phyloP scores from a whole-genome alignment of 2,329 filamentous ascomycete species.

The Sarocladiaceae sp. region DNA sequence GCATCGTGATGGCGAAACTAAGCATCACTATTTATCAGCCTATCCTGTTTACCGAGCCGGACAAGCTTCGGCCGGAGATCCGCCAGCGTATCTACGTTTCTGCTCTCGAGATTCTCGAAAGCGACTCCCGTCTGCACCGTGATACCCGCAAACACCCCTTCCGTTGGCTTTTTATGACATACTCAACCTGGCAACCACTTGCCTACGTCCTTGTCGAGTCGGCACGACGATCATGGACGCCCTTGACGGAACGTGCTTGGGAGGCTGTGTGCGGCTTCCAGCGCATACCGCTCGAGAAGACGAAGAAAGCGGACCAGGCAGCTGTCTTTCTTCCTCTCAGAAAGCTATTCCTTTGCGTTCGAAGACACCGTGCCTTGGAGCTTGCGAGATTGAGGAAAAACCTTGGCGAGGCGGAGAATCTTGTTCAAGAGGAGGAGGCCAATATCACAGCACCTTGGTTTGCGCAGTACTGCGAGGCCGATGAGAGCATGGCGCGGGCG shows the following conservation, averaged over 20 bases:
- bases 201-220: constrained; percentile 42
- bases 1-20: constrained; percentile 71
- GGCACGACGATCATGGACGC: constrained; percentile 40
- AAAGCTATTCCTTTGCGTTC: constrained; percentile 47
- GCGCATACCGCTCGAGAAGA: constrained; percentile 34
- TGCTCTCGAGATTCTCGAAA: constrained; percentile 67
- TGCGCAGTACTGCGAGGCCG: constrained; percentile 39
- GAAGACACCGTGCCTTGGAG: constrained; percentile 44
- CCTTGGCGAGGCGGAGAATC: constrained; percentile 39
- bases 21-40: constrained; percentile 73
- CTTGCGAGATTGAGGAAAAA: constrained; percentile 41
- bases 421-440: constrained; percentile 43
- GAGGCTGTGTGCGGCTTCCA: constrained; percentile 35
- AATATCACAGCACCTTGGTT: constrained; percentile 39
- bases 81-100: constrained; percentile 65
- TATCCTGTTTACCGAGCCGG: constrained; percentile 41
- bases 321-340: constrained; percentile 48
- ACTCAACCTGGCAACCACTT: constrained; percentile 45
- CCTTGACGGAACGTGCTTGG: constrained; percentile 45
- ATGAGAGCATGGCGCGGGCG: constrained; percentile 37
- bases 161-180: constrained; percentile 44
- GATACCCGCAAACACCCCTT: constrained; percentile 44
- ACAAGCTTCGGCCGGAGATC: constrained; percentile 38
- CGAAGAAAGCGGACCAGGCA: constrained; percentile 38
- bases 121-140: constrained; percentile 58